phyloP scores from a whole-genome alignment of 1,139 yeast species.

The Hyphopichia buzzinii region DNA sequence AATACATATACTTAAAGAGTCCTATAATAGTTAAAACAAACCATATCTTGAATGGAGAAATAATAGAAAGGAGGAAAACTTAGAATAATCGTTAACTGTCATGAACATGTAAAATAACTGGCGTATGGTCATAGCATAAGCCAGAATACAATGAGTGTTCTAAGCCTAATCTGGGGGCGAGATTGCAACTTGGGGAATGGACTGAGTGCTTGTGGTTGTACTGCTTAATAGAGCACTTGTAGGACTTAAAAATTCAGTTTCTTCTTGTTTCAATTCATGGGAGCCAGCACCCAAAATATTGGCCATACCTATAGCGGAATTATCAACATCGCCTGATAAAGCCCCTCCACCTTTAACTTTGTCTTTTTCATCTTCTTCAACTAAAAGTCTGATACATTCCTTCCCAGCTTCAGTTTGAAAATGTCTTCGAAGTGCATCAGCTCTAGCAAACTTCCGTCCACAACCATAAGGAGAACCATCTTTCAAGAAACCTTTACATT shows the following conservation, averaged over 20 bases:
- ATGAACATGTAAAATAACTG: no score
- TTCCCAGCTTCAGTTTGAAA: constrained; percentile 93
- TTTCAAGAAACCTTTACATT: constrained; percentile 71
- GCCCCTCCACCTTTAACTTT: constrained; percentile 6
- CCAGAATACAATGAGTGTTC: no score
- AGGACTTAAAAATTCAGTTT: constrained; percentile 15
- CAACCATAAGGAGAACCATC: constrained; percentile 83
- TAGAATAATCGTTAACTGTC: no score
- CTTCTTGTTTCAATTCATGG: neutral
- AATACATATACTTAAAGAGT: no score
- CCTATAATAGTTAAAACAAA: no score
- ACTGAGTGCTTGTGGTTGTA: constrained; percentile 6
- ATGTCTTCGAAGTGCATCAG: constrained; percentile 93
- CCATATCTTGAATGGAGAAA: no score
- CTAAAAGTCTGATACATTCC: constrained; percentile 70
- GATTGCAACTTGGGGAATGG: constrained; percentile 35
- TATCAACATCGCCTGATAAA: constrained; percentile 1
- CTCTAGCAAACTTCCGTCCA: constrained; percentile 88
- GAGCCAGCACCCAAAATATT: constrained; percentile 1
- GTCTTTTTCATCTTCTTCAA: constrained; percentile 57
- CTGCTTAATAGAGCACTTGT: constrained; percentile 10
- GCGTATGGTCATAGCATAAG: no score
- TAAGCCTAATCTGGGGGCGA: constrained; percentile 34
- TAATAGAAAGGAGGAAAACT: no score
- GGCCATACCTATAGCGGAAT: constrained; percentile 5